Conservation (phyloP, 495 filamentous ascomycete species). For the Trichoderma orchidacearum region DNA sequence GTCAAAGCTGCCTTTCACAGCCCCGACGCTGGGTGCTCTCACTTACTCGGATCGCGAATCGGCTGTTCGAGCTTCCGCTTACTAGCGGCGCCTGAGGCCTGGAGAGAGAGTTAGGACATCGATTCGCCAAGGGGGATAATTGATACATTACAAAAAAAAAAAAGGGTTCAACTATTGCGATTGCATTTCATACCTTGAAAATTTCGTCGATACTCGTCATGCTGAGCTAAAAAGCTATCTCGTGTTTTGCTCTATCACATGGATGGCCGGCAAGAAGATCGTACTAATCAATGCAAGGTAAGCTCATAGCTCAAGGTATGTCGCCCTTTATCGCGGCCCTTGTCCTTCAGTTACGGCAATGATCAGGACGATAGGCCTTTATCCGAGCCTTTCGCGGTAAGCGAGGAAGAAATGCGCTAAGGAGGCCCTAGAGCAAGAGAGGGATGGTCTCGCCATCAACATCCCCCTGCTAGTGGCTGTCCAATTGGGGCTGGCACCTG, state of each 20-base stretch:
- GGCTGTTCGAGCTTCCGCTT: conserved; percentile 67
- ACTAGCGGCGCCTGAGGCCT: conserved; percentile 39
- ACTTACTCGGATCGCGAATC: conserved; percentile 55
- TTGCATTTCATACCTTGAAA: conserved; percentile 51
- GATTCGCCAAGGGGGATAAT: not conserved
- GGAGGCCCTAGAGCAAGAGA: not conserved
- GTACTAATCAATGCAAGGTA: not conserved
- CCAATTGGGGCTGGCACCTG: not conserved
- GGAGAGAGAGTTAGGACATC: conserved; percentile 10
- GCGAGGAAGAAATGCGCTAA: not conserved
- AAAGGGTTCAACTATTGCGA: not conserved
- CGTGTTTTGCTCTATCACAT: not conserved
- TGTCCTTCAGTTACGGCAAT: not conserved
- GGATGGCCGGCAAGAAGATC: too few relatives aligned
- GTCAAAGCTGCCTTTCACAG: not conserved
- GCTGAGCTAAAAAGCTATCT: not conserved
- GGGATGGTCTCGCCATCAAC: not conserved
- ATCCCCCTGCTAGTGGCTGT: too few relatives aligned
- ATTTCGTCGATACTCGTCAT: conserved; percentile 75
- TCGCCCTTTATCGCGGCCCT: not conserved
- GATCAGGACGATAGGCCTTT: not conserved
- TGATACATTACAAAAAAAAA: not conserved
- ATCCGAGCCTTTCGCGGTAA: not conserved
- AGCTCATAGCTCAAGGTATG: not conserved
- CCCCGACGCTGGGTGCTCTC: not conserved